Evolutionary conservation across 2,329 filamentous ascomycete genomes (phyloP), one percentile per base, ranked within the genome.

Genomic region (Alternaria postmessia): DNA sequence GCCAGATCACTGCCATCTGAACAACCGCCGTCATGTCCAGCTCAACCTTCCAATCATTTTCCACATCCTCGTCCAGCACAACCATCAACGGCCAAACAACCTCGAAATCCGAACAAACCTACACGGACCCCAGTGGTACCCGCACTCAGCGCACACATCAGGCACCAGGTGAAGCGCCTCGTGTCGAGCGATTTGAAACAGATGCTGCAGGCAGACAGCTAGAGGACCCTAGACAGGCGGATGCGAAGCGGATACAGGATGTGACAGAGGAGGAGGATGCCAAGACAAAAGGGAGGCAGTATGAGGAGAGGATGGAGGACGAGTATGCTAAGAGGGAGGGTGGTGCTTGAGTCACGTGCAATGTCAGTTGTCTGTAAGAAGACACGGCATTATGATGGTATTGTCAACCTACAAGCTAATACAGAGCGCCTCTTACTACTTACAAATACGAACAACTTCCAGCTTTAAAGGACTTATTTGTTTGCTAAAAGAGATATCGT

Each of bases 261-360:
- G 75, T 76, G 34, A 76, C 70, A 1, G 72, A 75, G 22, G 63
- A 74, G 42, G 71, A 78, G 49, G 69, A 77, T 8, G 44, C 55
- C 1, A 75, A 78, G 47, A 69, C 70, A 3, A 75, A 72, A 39
- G 78, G 78, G 58, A 76, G 71, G 64, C 43, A 76, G 54, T 81
- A 79, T 62, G 75, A 77, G 59, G 76, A 81, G 67, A 71, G 69
- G 22, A 81, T 81, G 63, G 78, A 81, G 66, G 79, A 80, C 1
- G 80, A 81, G 62, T 81, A 81, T 68, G 80, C 79, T 2, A 81
- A 81, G 75, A 69, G 78, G 28, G 79, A 81, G 65, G 79, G 80
- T 9, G 79, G 79, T 44, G 79, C 79, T 42, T 81, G 66, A 43
- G 32, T 20, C 5, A 36, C 16, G 28, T 8, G 3, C 11, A 8